Evolutionary conservation across 106 monocot species (phyloP), one percentile per base, ranked within the genome.

Genomic region (Apostasia shenzhenica): DNA sequence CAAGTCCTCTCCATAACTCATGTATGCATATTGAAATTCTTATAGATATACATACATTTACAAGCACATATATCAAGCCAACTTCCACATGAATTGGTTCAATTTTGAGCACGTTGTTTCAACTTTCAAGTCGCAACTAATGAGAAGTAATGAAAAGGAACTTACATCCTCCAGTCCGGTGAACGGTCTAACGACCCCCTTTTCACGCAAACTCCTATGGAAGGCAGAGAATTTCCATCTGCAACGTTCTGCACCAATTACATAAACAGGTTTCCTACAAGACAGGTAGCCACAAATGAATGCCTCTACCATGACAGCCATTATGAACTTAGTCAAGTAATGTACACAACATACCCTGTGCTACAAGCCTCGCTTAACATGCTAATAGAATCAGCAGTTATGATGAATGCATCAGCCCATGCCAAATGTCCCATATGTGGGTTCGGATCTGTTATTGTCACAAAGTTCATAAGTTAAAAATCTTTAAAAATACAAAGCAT

Each of bases 391-490:
- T 99, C 99, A 2, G 99, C 99, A 63, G 99, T 90, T 51, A 99
- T 76, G 43, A 99, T 76, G 58, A 99, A 99, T 11, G 99, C 93
- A 93, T 99, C 93, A 39, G 83, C 99, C 99, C 99, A 99, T 69
- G 99, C 99, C 7, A 99, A 83, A 80, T 99, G 99, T 14, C 99
- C 99, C 90, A 99, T 81, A 70, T 99, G 99, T 3, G 99, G 99
- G 50, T 99, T 99, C 45, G 81, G 79, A 59, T 80, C 99, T 99
- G 75, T 57, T 61, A 70, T 49, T 57, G 47, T 13, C 45, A 69
- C 38, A 45, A 46, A 47, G 57, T 65, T 41, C 6, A 56, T 1
- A 68, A 40, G 49, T 12, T 41, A 9, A 59, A 59, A 26, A 53
- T 56, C 45, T 11, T 51, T 41, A 57, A 40, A 67, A 47, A 70